These are phyloP conservation scores for Suillus variegatus DNA, from an alignment of 768 basidiomycete genomes.

Conservation along the genomic window DNA sequence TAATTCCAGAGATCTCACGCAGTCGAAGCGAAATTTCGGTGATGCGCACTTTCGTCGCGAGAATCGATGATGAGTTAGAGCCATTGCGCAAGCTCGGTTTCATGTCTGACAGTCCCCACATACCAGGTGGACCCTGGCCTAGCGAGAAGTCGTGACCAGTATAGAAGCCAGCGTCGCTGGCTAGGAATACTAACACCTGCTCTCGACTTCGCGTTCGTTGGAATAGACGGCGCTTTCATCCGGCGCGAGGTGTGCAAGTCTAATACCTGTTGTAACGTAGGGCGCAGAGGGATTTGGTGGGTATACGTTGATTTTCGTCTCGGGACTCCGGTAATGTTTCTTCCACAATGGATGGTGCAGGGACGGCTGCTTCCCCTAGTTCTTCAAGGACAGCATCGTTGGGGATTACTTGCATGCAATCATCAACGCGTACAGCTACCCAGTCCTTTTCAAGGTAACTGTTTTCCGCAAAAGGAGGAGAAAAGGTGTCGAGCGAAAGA, in stretches of 20 bases:
- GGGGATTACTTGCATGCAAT: slow-evolving; percentile 50
- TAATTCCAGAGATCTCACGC: slow-evolving; percentile 53
- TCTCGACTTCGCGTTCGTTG: slow-evolving; percentile 32
- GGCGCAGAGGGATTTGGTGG: slow-evolving; percentile 27
- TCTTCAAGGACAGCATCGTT: slow-evolving; percentile 32
- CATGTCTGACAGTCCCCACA: slow-evolving; percentile 39
- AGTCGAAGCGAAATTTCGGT: slow-evolving; percentile 61
- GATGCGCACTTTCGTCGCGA: slow-evolving; percentile 51
- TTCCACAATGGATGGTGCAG: slow-evolving; percentile 17
- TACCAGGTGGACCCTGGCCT: slow-evolving; percentile 51
- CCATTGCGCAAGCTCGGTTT: slow-evolving; percentile 14
- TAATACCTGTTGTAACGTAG: slow-evolving; percentile 56
- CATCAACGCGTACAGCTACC: slow-evolving; percentile 48
- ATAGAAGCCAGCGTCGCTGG: slow-evolving; percentile 77
- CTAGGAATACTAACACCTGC: slow-evolving; percentile 81
- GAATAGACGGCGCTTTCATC: slow-evolving; percentile 49
- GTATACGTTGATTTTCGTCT: background rate
- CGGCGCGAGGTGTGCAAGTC: slow-evolving; percentile 69
- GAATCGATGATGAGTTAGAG: background rate
- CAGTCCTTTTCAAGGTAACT: slow-evolving; percentile 50
- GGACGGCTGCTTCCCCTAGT: slow-evolving; percentile 18
- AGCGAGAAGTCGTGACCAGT: slow-evolving; percentile 70
- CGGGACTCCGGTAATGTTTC: slow-evolving; percentile 21
- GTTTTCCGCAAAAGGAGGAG: slow-evolving; percentile 46
- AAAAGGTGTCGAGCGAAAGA: slow-evolving; percentile 53